Evolutionary conservation across 2,329 filamentous ascomycete genomes (phyloP), one percentile per base, ranked within the genome.

Genomic region (Cladophialophora carrionii): DNA sequence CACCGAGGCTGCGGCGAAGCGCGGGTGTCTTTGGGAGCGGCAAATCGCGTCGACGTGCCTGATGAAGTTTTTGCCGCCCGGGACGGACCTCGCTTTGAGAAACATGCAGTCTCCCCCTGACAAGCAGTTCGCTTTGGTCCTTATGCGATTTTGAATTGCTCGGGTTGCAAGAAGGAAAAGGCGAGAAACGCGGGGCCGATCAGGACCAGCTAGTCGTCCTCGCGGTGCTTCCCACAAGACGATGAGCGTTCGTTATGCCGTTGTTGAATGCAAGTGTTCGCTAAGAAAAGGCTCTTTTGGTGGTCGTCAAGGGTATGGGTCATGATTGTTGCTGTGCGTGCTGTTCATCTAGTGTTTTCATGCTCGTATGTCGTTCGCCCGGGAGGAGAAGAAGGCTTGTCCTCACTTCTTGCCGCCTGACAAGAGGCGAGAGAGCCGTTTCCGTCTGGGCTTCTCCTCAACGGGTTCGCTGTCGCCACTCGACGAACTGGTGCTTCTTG

Each of bases 401-500:
- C 9, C 24, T 65, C 65, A 65, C 64, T 65, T 64, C 60, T 70
- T 68, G 46, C 61, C 63, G 17, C 61, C 63, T 31, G 60, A 57
- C 51, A 70, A 57, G 8, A 70, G 43, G 12, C 58, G 52, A 14
- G 68, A 69, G 20, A 70, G 51, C 48, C 68, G 59, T 58, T 67
- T 68, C 31, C 64, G 56, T 31, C 34, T 29, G 10, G 58, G 62
- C 61, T 69, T 70, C 41, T 66, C 60, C 29, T 64, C 66, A 6
- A 14, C 24, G 14, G 59, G 34, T 14, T 66, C 68, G 26, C 51
- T 29, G 17, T 60, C 57, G n/a, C 46, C 57, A 43, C 63, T 69
- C 20, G 63, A 67, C 24, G 76, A 78, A 76, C 62, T 75, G 26
- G 67, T 60, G 70, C 43, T 78, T 74, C 14, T 76, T 75, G 48